phyloP scores from a whole-genome alignment of 306 rosid genomes.

The Hippophae rhamnoides region DNA sequence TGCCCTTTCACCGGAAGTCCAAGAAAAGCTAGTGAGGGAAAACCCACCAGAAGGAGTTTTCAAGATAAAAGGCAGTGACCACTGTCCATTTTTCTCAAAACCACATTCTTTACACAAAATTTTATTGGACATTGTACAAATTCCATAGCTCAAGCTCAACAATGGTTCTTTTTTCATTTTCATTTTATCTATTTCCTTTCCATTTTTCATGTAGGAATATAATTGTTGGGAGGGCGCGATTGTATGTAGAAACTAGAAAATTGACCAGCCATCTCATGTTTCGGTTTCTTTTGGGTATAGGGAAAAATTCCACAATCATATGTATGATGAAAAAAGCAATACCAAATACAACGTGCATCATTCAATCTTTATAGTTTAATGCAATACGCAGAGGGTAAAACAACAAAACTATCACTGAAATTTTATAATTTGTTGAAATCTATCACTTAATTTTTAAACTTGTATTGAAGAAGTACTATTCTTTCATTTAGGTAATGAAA shows the following conservation, averaged over 20 bases:
- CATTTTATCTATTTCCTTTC: background rate
- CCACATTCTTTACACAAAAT: constrained; percentile 88
- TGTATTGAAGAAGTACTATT: too few species aligned
- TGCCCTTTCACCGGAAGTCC: constrained; percentile 90
- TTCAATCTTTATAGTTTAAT: too few species aligned
- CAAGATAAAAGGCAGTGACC: constrained; percentile 96
- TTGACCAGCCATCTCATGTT: constrained; percentile 21
- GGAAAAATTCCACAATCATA: too few species aligned
- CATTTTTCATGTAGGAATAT: background rate
- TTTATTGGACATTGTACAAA: constrained; percentile 83
- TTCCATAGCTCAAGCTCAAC: constrained; percentile 39
- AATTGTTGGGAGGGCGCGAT: constrained; percentile 18
- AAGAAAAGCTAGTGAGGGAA: constrained; percentile 89
- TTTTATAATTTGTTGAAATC: too few species aligned
- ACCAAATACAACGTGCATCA: too few species aligned
- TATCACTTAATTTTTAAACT: too few species aligned
- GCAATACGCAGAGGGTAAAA: too few species aligned
- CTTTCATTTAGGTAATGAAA: too few species aligned
- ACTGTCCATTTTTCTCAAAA: constrained; percentile 91
- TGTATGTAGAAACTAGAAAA: constrained; percentile 28
- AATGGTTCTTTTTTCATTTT: constrained; percentile 3
- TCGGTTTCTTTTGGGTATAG: constrained; percentile 3
- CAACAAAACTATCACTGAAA: too few species aligned
- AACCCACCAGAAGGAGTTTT: constrained; percentile 94
- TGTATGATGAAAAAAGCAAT: too few species aligned